phyloP scores from a whole-genome alignment of 208 protist species.

The Acanthamoeba healyi region DNA sequence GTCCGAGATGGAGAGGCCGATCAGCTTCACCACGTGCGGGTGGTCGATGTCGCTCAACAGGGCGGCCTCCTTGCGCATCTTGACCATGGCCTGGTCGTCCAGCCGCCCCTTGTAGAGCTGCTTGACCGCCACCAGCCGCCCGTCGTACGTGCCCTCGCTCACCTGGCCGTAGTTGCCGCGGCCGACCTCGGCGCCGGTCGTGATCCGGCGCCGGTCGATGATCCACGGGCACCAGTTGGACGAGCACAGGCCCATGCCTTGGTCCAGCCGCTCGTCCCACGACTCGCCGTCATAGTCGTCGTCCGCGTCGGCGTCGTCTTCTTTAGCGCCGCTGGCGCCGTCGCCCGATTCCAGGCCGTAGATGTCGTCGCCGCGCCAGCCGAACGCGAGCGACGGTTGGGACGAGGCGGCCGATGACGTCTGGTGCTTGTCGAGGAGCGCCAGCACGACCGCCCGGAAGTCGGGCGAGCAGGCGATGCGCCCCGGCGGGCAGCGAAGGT shows the following conservation, averaged over 20 bases:
- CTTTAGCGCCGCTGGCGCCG: background rate
- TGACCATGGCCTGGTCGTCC: background rate
- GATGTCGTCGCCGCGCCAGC: background rate
- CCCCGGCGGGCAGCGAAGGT: background rate
- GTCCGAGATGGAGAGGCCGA: background rate
- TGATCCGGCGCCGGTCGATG: conserved; percentile 51
- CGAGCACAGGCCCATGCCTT: conserved; percentile 50
- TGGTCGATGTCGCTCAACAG: conserved; percentile 33
- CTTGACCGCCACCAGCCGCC: background rate
- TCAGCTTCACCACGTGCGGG: conserved; percentile 23
- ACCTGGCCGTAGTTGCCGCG: conserved; percentile 33
- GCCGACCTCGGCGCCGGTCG: background rate
- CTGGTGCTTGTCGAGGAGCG: background rate
- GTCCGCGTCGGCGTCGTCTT: background rate
- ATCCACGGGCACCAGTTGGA: conserved; percentile 61
- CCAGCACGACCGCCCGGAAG: background rate
- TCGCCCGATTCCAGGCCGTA: background rate
- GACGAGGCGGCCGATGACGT: background rate
- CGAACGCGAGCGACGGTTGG: background rate
- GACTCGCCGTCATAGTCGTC: background rate
- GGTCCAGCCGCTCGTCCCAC: background rate
- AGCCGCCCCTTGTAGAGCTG: conserved; percentile 48
- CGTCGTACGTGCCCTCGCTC: conserved; percentile 10
- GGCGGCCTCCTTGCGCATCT: conserved; percentile 54
- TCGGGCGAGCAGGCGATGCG: conserved; percentile 3